Conservation (phyloP, 106 monocot genomes). For the Acorus calamus region DNA sequence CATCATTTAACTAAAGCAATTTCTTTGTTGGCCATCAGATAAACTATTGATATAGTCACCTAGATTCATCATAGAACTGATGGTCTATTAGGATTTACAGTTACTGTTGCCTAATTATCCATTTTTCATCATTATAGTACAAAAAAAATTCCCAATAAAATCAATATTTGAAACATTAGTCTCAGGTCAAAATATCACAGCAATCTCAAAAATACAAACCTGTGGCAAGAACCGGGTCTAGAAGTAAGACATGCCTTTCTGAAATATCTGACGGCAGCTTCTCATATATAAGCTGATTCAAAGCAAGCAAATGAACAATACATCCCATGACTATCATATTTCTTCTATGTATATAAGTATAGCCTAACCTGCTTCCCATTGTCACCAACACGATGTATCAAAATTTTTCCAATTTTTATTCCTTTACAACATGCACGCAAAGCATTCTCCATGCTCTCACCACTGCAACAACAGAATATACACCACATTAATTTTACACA, state of each 20-base stretch:
- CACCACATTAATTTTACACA: too few relatives aligned
- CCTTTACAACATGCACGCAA: constrained; percentile 93
- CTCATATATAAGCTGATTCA: constrained; percentile 79
- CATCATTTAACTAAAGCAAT: too few relatives aligned
- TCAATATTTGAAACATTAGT: too few relatives aligned
- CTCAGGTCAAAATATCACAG: too few relatives aligned
- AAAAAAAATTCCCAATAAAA: too few relatives aligned
- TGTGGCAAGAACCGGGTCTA: constrained; percentile 97
- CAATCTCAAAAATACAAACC: constrained; percentile 22
- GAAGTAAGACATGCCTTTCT: constrained; percentile 88
- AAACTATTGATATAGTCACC: too few relatives aligned
- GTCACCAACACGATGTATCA: constrained; percentile 90
- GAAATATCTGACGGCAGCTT: constrained; percentile 90
- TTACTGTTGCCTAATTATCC: too few relatives aligned
- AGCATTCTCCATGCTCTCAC: constrained; percentile 99
- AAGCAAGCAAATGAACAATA: constrained; percentile 1
- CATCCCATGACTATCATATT: too few relatives aligned
- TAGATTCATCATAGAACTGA: too few relatives aligned
- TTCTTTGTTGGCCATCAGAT: too few relatives aligned
- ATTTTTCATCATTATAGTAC: too few relatives aligned
- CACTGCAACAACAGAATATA: constrained; percentile 26
- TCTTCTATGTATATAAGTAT: not conserved
- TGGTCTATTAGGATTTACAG: too few relatives aligned
- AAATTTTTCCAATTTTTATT: constrained; percentile 95
- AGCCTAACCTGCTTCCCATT: constrained; percentile 68